Percentiles rank a stretch among this genome's conserved stretches.
These are phyloP conservation scores for Alternaria sp. DNA, from an alignment of 2,329 filamentous ascomycete genomes.

Conservation along the genomic window DNA sequence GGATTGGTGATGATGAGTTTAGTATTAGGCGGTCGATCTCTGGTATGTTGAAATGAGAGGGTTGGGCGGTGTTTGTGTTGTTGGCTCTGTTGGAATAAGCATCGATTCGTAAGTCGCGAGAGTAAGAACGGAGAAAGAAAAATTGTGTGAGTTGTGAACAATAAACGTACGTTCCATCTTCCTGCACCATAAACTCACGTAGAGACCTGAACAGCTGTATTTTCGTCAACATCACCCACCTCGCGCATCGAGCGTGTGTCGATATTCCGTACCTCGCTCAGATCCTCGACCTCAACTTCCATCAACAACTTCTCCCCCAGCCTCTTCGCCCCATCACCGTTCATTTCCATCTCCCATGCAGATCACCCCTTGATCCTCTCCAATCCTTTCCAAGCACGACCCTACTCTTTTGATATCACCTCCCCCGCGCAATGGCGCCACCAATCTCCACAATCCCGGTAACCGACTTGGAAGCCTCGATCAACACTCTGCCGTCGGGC, in stretches of 20 bases:
- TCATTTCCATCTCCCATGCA: conserved; percentile 16
- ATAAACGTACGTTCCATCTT: conserved; percentile 11
- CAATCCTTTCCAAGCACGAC: background rate
- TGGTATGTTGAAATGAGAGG: conserved; percentile 50
- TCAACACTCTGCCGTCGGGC: conserved; percentile 60
- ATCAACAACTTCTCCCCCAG: conserved; percentile 61
- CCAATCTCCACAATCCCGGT: conserved; percentile 61
- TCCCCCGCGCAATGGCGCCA: conserved; percentile 58
- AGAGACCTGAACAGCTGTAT: conserved; percentile 51
- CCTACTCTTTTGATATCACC: background rate
- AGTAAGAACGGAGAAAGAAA: background rate
- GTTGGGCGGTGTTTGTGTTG: background rate
- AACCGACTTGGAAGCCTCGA: conserved; percentile 56
- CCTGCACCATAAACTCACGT: conserved; percentile 28
- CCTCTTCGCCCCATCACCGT: conserved; percentile 47
- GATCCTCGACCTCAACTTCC: conserved; percentile 41
- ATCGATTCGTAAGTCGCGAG: background rate
- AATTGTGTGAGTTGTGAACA: no score
- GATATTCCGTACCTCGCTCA: conserved; percentile 33
- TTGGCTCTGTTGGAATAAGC: background rate
- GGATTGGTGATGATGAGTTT: conserved; percentile 16
- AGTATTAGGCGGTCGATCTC: conserved; percentile 53
- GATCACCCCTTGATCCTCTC: background rate
- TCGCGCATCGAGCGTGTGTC: background rate
- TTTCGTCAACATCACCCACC: background rate